Conservation (phyloP, 75 land plant species). For the Picea sitchensis region DNA sequence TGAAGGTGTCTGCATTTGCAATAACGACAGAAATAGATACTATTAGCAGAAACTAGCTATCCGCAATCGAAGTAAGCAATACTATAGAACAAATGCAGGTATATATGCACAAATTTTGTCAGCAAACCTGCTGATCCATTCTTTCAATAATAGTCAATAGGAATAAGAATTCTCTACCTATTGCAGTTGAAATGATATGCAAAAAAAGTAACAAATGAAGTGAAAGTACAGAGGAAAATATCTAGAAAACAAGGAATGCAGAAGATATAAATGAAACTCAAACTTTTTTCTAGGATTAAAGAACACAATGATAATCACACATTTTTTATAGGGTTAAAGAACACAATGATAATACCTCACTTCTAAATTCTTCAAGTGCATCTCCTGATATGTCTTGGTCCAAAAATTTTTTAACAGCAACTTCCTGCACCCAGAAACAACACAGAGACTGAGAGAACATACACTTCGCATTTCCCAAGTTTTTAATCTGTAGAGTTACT, state of each 20-base stretch:
- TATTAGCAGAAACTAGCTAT: neutral
- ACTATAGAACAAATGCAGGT: neutral
- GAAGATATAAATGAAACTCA: neutral
- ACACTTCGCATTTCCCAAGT: neutral
- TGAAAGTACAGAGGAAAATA: neutral
- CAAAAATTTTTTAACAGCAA: conserved; percentile 92
- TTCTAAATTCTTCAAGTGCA: conserved; percentile 87
- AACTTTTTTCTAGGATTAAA: neutral
- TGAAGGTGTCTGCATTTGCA: neutral
- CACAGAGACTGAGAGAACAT: too few relatives aligned
- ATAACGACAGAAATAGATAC: neutral
- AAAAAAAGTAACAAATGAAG: neutral
- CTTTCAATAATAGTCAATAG: neutral
- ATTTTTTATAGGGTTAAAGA: neutral
- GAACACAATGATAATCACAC: conserved; percentile 3
- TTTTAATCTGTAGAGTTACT: neutral
- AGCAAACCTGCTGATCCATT: neutral
- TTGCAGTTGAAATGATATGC: neutral
- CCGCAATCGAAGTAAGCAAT: neutral
- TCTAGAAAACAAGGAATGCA: neutral
- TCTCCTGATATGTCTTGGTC: conserved; percentile 88
- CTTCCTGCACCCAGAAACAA: conserved; percentile 55
- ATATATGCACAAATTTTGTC: neutral
- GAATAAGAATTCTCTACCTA: neutral
- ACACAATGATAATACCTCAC: conserved; percentile 44